phyloP scores from a whole-genome alignment of 2,329 filamentous ascomycete species.

The Ciborinia camelliae region DNA sequence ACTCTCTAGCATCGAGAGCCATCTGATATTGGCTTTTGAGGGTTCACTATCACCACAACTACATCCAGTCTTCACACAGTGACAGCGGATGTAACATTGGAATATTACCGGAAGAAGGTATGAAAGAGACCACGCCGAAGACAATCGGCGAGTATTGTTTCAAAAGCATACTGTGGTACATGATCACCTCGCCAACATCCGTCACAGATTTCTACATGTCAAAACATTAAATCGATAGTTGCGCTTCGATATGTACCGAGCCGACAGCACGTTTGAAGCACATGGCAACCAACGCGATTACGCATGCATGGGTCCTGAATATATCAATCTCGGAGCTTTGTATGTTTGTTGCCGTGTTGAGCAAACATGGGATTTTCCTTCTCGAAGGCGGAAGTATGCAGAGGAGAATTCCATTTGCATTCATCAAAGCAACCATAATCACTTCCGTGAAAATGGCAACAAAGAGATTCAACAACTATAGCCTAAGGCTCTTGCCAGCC shows the following conservation, averaged over 20 bases:
- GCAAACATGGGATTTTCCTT: constrained; percentile 1
- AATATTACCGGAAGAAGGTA: not conserved
- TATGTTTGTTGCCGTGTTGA: not conserved
- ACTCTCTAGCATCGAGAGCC: not conserved
- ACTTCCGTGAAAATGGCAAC: not conserved
- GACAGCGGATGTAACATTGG: not conserved
- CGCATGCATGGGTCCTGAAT: not conserved
- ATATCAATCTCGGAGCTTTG: not conserved
- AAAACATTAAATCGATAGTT: not conserved
- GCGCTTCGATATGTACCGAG: not conserved
- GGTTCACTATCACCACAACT: not conserved
- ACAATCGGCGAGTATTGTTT: constrained; percentile 2
- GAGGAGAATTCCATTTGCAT: not conserved
- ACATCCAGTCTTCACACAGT: not conserved
- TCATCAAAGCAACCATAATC: not conserved
- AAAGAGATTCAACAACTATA: not conserved
- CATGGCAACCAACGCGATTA: constrained; percentile 12
- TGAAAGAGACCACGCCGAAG: not conserved
- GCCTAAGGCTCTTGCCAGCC: not conserved
- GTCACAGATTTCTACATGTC: not conserved
- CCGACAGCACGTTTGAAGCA: not conserved
- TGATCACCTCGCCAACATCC: not conserved
- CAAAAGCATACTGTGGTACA: not conserved
- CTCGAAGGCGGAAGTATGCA: constrained; percentile 2
- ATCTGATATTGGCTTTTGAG: not conserved